Conservation (phyloP, 2,329 filamentous ascomycete genomes). For the Trichoderma polysporum region DNA sequence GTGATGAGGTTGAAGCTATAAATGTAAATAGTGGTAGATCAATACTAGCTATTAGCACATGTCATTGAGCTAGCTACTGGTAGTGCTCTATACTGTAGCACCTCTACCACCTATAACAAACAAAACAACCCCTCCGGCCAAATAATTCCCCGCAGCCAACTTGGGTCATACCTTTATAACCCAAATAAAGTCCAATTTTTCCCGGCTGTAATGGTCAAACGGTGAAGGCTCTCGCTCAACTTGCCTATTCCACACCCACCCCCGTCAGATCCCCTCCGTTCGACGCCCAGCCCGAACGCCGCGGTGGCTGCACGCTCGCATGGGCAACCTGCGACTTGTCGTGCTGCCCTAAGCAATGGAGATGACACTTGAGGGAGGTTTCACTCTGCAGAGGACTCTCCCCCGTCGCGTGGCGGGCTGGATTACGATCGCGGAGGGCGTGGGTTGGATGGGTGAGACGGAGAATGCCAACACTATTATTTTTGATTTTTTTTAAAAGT, state of each 20-base stretch:
- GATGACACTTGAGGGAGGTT: constrained; percentile 67
- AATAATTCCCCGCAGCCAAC: neutral
- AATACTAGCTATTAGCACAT: neutral
- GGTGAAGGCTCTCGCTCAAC: constrained; percentile 58
- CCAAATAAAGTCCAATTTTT: neutral
- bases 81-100: neutral
- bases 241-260: constrained; percentile 50
- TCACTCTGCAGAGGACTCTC: constrained; percentile 72
- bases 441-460: constrained; percentile 57
- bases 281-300: constrained; percentile 67
- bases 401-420: constrained; percentile 69
- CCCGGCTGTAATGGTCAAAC: constrained; percentile 63
- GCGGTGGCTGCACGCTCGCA: constrained; percentile 66
- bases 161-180: constrained; percentile 26
- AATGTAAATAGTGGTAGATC: no score
- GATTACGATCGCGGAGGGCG: constrained; percentile 64
- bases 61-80: neutral
- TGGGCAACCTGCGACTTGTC: constrained; percentile 63
- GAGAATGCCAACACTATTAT: constrained; percentile 51
- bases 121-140: neutral
- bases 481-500: constrained; percentile 41
- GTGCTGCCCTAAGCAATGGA: constrained; percentile 63
- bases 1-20: neutral
- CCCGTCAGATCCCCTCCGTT: constrained; percentile 54
- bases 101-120: neutral